Conservation (phyloP, 805 yeast species). For the Lipomyces yamanashiensis region DNA sequence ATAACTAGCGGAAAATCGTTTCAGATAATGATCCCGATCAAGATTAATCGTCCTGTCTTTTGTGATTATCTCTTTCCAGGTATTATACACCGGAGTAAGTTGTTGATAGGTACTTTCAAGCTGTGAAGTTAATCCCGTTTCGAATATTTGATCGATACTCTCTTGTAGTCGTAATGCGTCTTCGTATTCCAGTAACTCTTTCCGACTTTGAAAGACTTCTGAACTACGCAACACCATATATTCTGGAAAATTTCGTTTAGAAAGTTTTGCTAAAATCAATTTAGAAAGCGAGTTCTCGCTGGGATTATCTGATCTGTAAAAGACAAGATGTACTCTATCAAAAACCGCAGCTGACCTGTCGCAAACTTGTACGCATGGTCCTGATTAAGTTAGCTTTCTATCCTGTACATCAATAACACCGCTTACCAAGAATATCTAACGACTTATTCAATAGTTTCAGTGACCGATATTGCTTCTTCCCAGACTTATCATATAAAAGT, state of each 20-base stretch:
- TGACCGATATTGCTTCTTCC: constrained; percentile 13
- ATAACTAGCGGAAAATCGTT: constrained; percentile 33
- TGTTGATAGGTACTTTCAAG: constrained; percentile 7
- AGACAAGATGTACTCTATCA: constrained; percentile 32
- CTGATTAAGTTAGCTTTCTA: not conserved
- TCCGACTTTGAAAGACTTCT: constrained; percentile 31
- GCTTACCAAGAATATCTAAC: constrained; percentile 20
- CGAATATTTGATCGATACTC: constrained; percentile 22
- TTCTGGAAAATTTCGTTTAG: constrained; percentile 29
- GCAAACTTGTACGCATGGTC: constrained; percentile 27
- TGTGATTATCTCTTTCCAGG: constrained; percentile 18
- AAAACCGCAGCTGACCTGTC: constrained; percentile 16
- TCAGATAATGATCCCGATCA: constrained; percentile 28
- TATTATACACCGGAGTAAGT: constrained; percentile 14
- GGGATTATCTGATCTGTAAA: constrained; percentile 22
- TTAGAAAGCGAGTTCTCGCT: constrained; percentile 27
- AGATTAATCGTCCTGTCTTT: not conserved
- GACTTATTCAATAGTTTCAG: constrained; percentile 7
- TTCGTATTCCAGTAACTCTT: constrained; percentile 33
- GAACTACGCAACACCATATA: constrained; percentile 31
- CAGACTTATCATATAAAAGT: constrained; percentile 20
- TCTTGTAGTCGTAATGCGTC: constrained; percentile 23
- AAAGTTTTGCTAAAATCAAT: constrained; percentile 25
- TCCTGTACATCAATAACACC: not conserved
- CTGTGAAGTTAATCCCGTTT: constrained; percentile 3